Base-by-base conservation (phyloP, 1,284 basidiomycete genomes). In the Ceratobasidium sp. region DNA sequence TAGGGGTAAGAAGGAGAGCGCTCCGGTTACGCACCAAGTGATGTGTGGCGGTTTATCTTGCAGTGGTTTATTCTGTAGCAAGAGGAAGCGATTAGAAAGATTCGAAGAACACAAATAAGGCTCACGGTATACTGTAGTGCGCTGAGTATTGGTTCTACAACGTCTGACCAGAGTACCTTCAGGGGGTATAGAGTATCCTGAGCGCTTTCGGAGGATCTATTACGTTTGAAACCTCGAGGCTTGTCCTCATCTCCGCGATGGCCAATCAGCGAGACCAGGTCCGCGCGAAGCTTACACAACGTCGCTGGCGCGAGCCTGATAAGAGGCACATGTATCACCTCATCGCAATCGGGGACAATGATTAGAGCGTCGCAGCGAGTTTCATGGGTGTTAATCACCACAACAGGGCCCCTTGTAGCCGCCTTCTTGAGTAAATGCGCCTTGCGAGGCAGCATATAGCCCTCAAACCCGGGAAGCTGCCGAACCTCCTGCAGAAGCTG, bases 1-100 rank as follows among this genome's bases (percentile, higher is more conserved):
- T 5, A 70, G 33, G 2, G 68, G 68, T 4, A 70, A 20, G 23
- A 42, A 70, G 4, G 68, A 70, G 20, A 70, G 68, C 15, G n/a
- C 28, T 5, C 68, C 68, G 6, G 68, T 70, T n/a, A 28, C 57
- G 38, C 68, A 70, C 68, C 68, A 70, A 1, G 40, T 57, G 2
- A 70, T 56, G 20, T 70, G 52, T 12, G 68, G 68, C 3, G 57
- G 54, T 12, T 57, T 26, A 10, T 56, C 38, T 3, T 10, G 6
- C 2, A 52, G 33, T 1, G 44, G 17, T 0, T 9, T 42, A 12
- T 59, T n/a, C 68, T 70, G 12, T 15, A 28, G 13, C 20, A 70
- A 17, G 33, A 1, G 33, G 33, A 33, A 33, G 33, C 33, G 33
- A 33, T 33, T 1, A 33, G 33, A 33, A 4, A 33, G 33, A 2